Percentiles rank a stretch among this genome's conserved stretches.
Conservation (phyloP, 441 rosid species). For the Melastoma candidum region DNA sequence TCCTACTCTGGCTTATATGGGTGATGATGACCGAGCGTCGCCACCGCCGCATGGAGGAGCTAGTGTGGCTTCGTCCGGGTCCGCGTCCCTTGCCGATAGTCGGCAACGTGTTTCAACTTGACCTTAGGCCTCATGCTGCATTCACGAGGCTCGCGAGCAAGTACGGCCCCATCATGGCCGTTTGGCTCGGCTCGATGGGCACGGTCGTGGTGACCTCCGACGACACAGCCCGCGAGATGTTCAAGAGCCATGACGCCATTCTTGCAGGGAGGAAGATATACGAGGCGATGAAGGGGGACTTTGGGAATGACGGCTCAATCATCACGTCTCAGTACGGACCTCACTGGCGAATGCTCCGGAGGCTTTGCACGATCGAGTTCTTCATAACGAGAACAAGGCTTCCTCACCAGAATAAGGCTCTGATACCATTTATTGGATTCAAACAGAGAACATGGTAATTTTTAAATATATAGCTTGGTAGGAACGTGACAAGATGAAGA, state of each 20-base stretch:
- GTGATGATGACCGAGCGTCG: conserved; percentile 28
- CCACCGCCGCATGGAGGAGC: conserved; percentile 21
- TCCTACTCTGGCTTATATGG: conserved; percentile 32
- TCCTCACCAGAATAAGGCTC: conserved; percentile 33
- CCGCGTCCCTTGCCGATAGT: conserved; percentile 53
- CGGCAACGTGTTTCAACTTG: conserved; percentile 53
- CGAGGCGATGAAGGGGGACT: conserved; percentile 58
- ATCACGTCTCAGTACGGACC: conserved; percentile 68
- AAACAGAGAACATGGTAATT: no score
- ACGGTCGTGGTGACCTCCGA: conserved; percentile 59
- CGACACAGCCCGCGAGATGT: conserved; percentile 52
- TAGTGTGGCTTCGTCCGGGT: conserved; percentile 50
- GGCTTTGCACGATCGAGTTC: conserved; percentile 49
- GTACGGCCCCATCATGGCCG: conserved; percentile 60
- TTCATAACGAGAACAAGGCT: conserved; percentile 48
- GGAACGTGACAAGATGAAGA: no score
- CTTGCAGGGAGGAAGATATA: conserved; percentile 63
- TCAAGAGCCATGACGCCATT: conserved; percentile 52
- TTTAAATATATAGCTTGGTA: no score
- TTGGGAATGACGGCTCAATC: conserved; percentile 44
- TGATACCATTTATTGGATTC: no score
- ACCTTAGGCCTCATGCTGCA: conserved; percentile 41
- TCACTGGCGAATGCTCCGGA: conserved; percentile 62
- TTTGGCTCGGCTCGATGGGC: conserved; percentile 60
- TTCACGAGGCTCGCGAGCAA: conserved; percentile 28